Evolutionary conservation across 495 filamentous ascomycete species (phyloP).

Genomic region (Opeltia flavorubescens): DNA sequence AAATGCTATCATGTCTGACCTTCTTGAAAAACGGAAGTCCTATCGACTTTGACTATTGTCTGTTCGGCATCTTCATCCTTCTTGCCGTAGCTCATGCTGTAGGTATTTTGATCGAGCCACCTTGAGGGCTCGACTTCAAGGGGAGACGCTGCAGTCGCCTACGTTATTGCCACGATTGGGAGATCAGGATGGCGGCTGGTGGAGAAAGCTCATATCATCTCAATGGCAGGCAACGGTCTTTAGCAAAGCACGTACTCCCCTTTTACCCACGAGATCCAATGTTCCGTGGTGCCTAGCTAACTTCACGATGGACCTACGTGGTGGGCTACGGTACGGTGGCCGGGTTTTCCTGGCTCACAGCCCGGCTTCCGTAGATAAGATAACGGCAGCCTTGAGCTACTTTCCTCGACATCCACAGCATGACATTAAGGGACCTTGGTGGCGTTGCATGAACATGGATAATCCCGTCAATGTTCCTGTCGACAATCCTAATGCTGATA

Average conservation of each 20-base stretch:
- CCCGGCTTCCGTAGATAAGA: not conserved
- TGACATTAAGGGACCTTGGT: too few relatives aligned
- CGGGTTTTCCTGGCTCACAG: too few relatives aligned
- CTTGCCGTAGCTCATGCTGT: constrained; percentile 85
- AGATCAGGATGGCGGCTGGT: not conserved
- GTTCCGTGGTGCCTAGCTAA: too few relatives aligned
- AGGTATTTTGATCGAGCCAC: not conserved
- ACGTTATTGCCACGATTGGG: not conserved
- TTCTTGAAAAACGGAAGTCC: constrained; percentile 98
- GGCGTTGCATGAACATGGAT: constrained; percentile 52
- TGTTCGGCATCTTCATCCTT: constrained; percentile 96
- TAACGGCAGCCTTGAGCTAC: not conserved
- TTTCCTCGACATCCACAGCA: not conserved
- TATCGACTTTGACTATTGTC: constrained; percentile 88
- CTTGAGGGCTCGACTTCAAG: not conserved
- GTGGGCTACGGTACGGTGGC: not conserved
- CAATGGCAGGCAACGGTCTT: not conserved
- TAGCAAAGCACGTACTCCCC: too few relatives aligned
- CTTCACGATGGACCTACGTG: too few relatives aligned
- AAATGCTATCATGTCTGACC: constrained; percentile 46
- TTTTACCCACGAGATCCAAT: too few relatives aligned
- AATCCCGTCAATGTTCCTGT: constrained; percentile 72
- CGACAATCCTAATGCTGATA: constrained; percentile 90
- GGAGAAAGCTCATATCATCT: not conserved
- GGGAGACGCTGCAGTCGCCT: not conserved